These are phyloP conservation scores for Symbiodinium natans DNA, from an alignment of 73 alveolate species.

Conservation along the genomic window DNA sequence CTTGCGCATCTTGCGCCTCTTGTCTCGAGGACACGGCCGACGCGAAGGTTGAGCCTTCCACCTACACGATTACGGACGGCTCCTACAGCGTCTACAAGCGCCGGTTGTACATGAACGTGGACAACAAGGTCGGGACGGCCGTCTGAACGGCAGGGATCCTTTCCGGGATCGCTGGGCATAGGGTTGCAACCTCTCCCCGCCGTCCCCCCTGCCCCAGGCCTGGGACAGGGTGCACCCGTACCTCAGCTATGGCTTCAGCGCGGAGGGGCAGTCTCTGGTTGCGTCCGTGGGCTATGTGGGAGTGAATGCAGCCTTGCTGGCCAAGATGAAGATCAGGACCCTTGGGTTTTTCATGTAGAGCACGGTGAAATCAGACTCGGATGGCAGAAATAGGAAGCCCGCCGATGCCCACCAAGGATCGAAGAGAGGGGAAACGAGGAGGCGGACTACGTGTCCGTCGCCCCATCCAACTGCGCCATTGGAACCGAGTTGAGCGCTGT, in stretches of 20 bases:
- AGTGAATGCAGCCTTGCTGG: constrained; percentile 44
- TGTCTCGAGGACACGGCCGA: constrained; percentile 48
- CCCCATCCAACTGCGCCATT: constrained; percentile 20
- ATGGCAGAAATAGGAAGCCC: no score
- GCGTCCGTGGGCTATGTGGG: constrained; percentile 39
- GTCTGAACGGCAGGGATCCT: background rate
- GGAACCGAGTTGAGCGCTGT: constrained; percentile 39
- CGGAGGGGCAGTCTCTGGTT: constrained; percentile 22
- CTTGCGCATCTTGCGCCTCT: no score
- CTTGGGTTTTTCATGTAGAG: background rate
- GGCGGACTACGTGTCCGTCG: constrained; percentile 69
- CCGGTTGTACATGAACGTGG: constrained; percentile 61
- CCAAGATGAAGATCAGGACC: constrained; percentile 49
- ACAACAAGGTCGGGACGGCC: background rate
- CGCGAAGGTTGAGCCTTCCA: constrained; percentile 60
- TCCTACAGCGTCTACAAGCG: constrained; percentile 51
- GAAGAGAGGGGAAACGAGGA: constrained; percentile 45
- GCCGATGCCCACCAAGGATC: background rate
- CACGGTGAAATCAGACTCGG: no score
- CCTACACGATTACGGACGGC: constrained; percentile 84
- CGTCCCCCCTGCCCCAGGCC: background rate
- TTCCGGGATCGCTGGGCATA: background rate
- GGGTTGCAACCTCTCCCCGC: no score
- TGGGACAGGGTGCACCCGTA: constrained; percentile 78
- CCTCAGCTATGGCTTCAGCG: constrained; percentile 43